These are phyloP conservation scores for Torulaspora pretoriensis DNA, from an alignment of 1,139 yeast species.

Conservation along the genomic window DNA sequence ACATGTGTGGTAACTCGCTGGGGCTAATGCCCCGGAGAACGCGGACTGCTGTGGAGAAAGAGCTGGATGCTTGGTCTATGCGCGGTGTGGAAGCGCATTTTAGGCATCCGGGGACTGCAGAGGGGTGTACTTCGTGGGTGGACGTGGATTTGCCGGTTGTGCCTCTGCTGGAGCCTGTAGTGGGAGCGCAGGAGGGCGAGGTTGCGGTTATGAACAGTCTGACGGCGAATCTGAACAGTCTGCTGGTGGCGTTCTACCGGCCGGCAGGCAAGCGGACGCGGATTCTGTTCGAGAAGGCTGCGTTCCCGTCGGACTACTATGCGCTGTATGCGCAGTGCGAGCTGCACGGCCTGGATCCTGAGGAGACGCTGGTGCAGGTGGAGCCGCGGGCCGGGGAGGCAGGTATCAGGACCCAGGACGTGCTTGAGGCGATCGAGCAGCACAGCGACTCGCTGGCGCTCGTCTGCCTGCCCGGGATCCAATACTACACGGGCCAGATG, in stretches of 20 bases:
- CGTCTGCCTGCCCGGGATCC: slow-evolving; percentile 75
- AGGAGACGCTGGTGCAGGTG: slow-evolving; percentile 60
- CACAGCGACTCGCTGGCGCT: slow-evolving; percentile 42
- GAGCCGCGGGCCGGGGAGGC: slow-evolving; percentile 55
- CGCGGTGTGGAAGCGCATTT: slow-evolving; percentile 86
- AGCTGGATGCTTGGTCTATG: slow-evolving; percentile 74
- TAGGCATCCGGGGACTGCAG: slow-evolving; percentile 52
- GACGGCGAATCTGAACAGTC: slow-evolving; percentile 74
- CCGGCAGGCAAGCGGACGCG: slow-evolving; percentile 60
- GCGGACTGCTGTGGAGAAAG: slow-evolving; percentile 53
- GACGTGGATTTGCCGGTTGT: slow-evolving; percentile 74
- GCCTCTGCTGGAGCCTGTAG: slow-evolving; percentile 64
- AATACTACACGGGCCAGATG: slow-evolving; percentile 85
- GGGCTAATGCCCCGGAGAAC: slow-evolving; percentile 80
- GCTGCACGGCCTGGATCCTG: slow-evolving; percentile 52
- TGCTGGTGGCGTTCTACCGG: slow-evolving; percentile 67
- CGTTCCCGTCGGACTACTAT: slow-evolving; percentile 90
- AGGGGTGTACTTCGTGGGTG: slow-evolving; percentile 62
- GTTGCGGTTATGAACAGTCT: slow-evolving; percentile 86
- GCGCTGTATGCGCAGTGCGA: slow-evolving; percentile 73
- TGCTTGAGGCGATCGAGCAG: slow-evolving; percentile 51
- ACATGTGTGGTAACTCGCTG: slow-evolving; percentile 86
- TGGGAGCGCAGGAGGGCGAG: slow-evolving; percentile 69
- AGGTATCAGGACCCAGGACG: slow-evolving; percentile 58
- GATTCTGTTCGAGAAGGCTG: slow-evolving; percentile 77